Evolutionary conservation across 192 early-diverging fungal genomes (phyloP).

Genomic region (Coemansia sp.): DNA sequence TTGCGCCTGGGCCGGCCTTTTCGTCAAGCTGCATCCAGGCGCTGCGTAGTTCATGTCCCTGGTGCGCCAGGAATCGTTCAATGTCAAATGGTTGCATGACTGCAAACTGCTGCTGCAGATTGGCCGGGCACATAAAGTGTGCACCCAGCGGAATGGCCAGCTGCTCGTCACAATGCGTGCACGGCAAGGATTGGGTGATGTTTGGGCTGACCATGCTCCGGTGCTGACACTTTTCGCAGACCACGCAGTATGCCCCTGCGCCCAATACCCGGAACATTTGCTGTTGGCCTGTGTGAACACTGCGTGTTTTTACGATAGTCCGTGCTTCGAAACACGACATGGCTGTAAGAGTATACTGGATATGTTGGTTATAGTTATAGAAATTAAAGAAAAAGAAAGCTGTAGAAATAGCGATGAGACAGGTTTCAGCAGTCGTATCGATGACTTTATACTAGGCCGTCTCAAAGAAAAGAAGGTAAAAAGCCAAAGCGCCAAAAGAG

Average conservation of each 20-base stretch:
- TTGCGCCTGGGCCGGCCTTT: not conserved
- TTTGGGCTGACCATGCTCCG: slow-evolving; percentile 40
- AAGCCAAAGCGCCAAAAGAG: too few relatives aligned
- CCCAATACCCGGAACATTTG: slow-evolving; percentile 24
- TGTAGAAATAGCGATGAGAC: not conserved
- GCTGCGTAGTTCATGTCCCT: slow-evolving; percentile 22
- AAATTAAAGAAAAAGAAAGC: not conserved
- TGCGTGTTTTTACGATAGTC: slow-evolving; percentile 12
- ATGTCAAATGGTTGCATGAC: slow-evolving; percentile 39
- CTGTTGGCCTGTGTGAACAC: slow-evolving; percentile 7
- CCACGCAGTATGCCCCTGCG: slow-evolving; percentile 30
- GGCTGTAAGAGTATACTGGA: not conserved
- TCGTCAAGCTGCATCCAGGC: slow-evolving; percentile 1
- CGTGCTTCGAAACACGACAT: slow-evolving; percentile 7
- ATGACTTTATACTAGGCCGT: too few relatives aligned
- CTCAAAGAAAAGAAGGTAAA: too few relatives aligned
- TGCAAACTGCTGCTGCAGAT: slow-evolving; percentile 37
- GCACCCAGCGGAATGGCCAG: slow-evolving; percentile 41
- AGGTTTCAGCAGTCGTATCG: not conserved
- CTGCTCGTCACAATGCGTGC: slow-evolving; percentile 34
- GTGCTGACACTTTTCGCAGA: slow-evolving; percentile 40
- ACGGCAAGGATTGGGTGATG: slow-evolving; percentile 28
- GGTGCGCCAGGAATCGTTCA: slow-evolving; percentile 35
- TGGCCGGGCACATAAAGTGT: slow-evolving; percentile 46
- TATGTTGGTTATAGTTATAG: not conserved